Evolutionary conservation across 2,329 filamentous ascomycete species (phyloP).

Genomic region (Monilinia fructigena): DNA sequence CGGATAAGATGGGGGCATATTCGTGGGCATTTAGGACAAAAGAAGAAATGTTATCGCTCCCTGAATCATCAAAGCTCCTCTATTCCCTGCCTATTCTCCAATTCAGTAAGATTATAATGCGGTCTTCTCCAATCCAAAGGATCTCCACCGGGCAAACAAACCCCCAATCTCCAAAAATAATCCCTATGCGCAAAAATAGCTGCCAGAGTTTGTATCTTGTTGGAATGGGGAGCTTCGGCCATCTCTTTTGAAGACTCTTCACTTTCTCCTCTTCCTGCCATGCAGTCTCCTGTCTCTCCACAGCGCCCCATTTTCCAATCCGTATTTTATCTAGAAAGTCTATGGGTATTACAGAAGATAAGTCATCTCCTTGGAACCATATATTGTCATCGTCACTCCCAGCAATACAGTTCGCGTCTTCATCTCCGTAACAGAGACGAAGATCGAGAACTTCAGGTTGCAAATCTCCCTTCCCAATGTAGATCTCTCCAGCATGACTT

Average conservation of each 20-base stretch:
- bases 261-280: slow-evolving; percentile 31
- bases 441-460: slow-evolving; percentile 69
- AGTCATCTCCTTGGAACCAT: slow-evolving; percentile 22
- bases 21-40: not conserved
- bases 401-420: slow-evolving; percentile 70
- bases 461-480: slow-evolving; percentile 70
- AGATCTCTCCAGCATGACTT: slow-evolving; percentile 84
- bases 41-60: not conserved
- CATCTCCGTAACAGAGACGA: slow-evolving; percentile 66
- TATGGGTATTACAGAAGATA: not conserved
- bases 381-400: slow-evolving; percentile 42
- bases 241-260: slow-evolving; percentile 18
- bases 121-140: slow-evolving; percentile 64
- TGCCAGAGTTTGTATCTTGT: slow-evolving; percentile 78
- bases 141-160: slow-evolving; percentile 82
- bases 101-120: slow-evolving; percentile 45
- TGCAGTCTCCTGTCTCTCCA: not conserved
- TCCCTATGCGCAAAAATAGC: slow-evolving; percentile 87
- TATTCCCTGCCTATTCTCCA: slow-evolving; percentile 18
- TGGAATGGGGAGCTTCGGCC: slow-evolving; percentile 32
- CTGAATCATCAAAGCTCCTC: slow-evolving; percentile 1
- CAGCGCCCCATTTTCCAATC: not conserved
- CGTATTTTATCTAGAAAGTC: not conserved
- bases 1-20: too few relatives aligned
- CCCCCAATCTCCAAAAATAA: slow-evolving; percentile 91